Percentiles rank a stretch among this genome's conserved stretches.
Evolutionary conservation across 1,284 basidiomycete species (phyloP).

Genomic region (Cystobasidium slooffiae): DNA sequence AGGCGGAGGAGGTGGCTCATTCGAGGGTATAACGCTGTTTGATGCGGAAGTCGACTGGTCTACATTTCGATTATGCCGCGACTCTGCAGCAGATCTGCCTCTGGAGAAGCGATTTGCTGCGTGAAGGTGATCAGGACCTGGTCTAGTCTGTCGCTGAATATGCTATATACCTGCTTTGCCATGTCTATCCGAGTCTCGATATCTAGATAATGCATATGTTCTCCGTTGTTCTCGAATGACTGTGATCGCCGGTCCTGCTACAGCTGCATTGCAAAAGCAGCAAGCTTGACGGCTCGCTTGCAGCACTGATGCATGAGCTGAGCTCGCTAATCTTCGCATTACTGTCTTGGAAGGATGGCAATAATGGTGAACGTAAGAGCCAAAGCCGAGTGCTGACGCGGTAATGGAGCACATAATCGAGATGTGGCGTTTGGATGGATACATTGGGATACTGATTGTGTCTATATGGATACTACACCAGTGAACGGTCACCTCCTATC

Average conservation of each 20-base stretch:
- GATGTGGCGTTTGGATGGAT: not conserved
- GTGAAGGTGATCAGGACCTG: not conserved
- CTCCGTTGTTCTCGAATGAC: constrained; percentile 7
- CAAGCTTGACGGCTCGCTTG: constrained; percentile 9
- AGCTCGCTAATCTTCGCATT: constrained; percentile 8
- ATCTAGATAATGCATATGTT: constrained; percentile 35
- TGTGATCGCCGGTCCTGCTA: not conserved
- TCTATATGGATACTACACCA: not conserved
- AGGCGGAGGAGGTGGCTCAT: constrained; percentile 16
- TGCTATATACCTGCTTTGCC: not conserved
- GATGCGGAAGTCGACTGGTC: not conserved
- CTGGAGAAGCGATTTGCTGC: constrained; percentile 16
- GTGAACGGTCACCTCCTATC: not conserved
- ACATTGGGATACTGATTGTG: not conserved
- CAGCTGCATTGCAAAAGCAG: not conserved
- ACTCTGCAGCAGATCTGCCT: constrained; percentile 13
- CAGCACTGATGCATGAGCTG: constrained; percentile 8
- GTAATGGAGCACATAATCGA: not conserved
- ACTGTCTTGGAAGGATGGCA: not conserved
- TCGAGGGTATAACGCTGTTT: not conserved
- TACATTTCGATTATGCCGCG: constrained; percentile 8
- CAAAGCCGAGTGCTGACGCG: constrained; percentile 5
- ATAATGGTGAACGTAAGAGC: not conserved
- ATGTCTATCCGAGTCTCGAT: constrained; percentile 25
- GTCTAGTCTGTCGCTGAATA: not conserved